A percentile compares a stretch with the other conserved stretches of the same genome.
These are phyloP conservation scores for Tilletia walkeri DNA, from an alignment of 1,284 basidiomycete genomes.

Conservation along the genomic window DNA sequence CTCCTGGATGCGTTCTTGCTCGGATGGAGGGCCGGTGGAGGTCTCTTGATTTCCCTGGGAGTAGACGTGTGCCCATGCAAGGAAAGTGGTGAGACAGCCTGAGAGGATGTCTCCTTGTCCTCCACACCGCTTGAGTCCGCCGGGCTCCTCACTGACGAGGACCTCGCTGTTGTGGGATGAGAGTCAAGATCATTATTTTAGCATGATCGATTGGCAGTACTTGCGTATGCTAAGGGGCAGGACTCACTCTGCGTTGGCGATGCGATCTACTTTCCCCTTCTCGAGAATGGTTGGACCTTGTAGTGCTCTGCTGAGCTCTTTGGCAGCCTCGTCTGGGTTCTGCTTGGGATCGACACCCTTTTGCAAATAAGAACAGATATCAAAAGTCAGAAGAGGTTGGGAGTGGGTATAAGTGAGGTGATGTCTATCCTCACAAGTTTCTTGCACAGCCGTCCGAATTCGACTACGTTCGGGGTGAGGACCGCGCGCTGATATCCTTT, in stretches of 20 bases:
- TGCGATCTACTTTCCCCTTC: slow-evolving; percentile 67
- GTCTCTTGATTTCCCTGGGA: slow-evolving; percentile 63
- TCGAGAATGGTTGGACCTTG: slow-evolving; percentile 88
- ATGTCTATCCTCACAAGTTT: slow-evolving; percentile 62
- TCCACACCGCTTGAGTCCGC: slow-evolving; percentile 86
- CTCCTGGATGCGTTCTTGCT: slow-evolving; percentile 55
- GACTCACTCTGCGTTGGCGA: slow-evolving; percentile 36
- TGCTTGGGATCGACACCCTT: slow-evolving; percentile 56
- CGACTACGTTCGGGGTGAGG: slow-evolving; percentile 89
- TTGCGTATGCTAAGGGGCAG: no score
- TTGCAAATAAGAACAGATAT: slow-evolving; percentile 50
- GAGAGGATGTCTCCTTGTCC: slow-evolving; percentile 93
- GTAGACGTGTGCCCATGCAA: slow-evolving; percentile 92
- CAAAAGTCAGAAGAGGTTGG: not conserved
- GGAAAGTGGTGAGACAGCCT: slow-evolving; percentile 79
- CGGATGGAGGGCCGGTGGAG: slow-evolving; percentile 61
- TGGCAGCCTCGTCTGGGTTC: slow-evolving; percentile 57
- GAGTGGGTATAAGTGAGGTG: no score
- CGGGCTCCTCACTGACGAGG: slow-evolving; percentile 68
- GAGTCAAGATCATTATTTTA: slow-evolving; percentile 36
- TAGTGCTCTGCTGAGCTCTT: slow-evolving; percentile 66
- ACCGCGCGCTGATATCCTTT: slow-evolving; percentile 76
- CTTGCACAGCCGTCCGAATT: slow-evolving; percentile 81
- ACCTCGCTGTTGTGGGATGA: slow-evolving; percentile 59
- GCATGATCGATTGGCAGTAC: no score